Evolutionary conservation across 192 early-diverging fungal genomes (phyloP).

Genomic region (Backusella tuberculispora): DNA sequence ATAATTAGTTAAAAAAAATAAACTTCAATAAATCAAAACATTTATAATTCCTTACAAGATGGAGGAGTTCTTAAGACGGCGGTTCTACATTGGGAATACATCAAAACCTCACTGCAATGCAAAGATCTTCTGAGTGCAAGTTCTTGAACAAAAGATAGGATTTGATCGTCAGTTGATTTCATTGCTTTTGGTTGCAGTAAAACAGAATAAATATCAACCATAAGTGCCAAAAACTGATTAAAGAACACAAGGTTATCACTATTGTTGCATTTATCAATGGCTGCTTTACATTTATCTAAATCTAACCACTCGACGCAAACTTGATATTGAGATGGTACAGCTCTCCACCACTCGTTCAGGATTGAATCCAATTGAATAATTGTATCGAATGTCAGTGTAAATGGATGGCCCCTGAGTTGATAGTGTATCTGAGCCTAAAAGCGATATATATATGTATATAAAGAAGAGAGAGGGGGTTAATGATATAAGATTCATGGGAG

Average conservation of each 20-base stretch:
- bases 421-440: not conserved
- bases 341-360: not conserved
- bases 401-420: not conserved
- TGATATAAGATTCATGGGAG: no score
- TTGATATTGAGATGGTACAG: not conserved
- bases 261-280: not conserved
- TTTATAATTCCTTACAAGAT: not conserved
- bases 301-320: not conserved
- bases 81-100: not conserved
- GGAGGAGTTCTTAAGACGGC: not conserved
- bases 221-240: not conserved
- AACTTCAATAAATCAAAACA: not conserved
- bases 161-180: not conserved
- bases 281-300: not conserved
- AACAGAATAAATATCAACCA: not conserved
- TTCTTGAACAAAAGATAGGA: not conserved
- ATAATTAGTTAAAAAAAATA: not conserved
- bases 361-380: not conserved
- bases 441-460: no score
- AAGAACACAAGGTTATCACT: not conserved
- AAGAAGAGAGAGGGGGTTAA: no score
- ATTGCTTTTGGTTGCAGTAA: slow-evolving; percentile 1
- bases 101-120: not conserved
- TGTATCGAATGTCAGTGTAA: not conserved
- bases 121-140: not conserved